A percentile compares a stretch with the other conserved stretches of the same genome.
These are phyloP conservation scores for Rosa rugosa DNA, from an alignment of 306 rosid species.

Conservation along the genomic window DNA sequence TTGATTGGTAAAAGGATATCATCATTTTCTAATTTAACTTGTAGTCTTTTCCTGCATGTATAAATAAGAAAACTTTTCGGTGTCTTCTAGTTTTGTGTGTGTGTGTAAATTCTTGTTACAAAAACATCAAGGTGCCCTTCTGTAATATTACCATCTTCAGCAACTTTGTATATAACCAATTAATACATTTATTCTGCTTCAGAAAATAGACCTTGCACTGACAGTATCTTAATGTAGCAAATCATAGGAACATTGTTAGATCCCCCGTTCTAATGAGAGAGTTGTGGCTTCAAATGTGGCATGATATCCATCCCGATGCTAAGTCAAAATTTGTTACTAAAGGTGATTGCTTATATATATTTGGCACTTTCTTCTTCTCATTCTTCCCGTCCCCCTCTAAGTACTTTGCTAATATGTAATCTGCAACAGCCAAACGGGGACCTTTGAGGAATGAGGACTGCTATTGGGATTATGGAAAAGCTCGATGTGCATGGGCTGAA, in stretches of 20 bases:
- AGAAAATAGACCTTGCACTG: conserved; percentile 27
- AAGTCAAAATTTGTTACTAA: conserved; percentile 75
- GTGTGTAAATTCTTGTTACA: background rate
- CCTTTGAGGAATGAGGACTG: conserved; percentile 94
- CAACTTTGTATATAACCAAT: background rate
- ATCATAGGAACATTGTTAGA: conserved; percentile 97
- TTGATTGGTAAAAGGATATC: background rate
- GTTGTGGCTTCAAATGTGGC: conserved; percentile 99
- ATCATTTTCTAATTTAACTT: background rate
- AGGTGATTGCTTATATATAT: conserved; percentile 43
- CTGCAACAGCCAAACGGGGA: conserved; percentile 85
- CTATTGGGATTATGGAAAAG: conserved; percentile 99
- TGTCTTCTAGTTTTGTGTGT: background rate
- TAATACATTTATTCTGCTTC: background rate
- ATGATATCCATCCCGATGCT: conserved; percentile 83
- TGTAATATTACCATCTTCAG: background rate
- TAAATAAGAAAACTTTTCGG: background rate
- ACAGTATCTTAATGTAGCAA: conserved; percentile 64
- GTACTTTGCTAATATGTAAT: conserved; percentile 27
- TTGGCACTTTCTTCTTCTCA: background rate
- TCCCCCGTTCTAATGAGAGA: conserved; percentile 93
- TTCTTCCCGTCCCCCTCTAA: conserved; percentile 1
- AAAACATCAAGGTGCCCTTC: background rate
- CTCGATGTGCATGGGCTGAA: conserved; percentile 96
- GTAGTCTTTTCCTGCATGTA: background rate